phyloP scores from a whole-genome alignment of 129 eudicot species.

The Tagetes patula region DNA sequence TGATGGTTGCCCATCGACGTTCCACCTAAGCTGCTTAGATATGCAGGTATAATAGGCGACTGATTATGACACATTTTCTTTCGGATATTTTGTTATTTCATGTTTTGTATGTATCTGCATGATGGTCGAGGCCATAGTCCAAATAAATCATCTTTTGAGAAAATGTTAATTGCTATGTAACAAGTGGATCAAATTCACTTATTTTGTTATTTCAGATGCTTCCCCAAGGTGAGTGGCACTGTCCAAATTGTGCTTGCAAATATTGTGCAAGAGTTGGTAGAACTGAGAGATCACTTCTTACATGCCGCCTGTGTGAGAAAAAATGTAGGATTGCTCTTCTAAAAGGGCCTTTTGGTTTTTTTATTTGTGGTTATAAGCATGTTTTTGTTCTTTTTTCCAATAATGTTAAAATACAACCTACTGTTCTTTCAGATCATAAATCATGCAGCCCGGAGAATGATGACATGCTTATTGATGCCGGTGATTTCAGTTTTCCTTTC shows the following conservation, averaged over 20 bases:
- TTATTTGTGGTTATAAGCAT: constrained; percentile 13
- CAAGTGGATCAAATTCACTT: constrained; percentile 20
- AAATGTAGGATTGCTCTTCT: constrained; percentile 30
- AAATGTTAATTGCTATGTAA: background rate
- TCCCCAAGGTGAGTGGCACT: constrained; percentile 92
- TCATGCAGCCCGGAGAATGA: constrained; percentile 54
- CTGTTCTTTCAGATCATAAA: constrained; percentile 54
- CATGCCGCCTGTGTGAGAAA: constrained; percentile 41
- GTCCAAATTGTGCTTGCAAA: constrained; percentile 79
- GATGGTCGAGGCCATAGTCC: constrained; percentile 1
- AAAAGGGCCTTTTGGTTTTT: background rate
- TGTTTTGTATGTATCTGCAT: background rate
- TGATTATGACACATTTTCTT: background rate
- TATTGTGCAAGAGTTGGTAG: constrained; percentile 45
- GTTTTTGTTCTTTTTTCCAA: background rate
- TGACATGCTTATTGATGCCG: constrained; percentile 31
- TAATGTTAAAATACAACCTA: constrained; percentile 21
- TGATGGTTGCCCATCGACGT: constrained; percentile 96
- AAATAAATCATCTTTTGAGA: background rate
- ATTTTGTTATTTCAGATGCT: constrained; percentile 59
- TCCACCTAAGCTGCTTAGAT: constrained; percentile 83
- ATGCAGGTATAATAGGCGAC: constrained; percentile 50
- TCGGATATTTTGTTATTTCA: background rate
- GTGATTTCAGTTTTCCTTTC: constrained; percentile 37
- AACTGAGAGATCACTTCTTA: constrained; percentile 29